These are phyloP conservation scores for Hsuehochloa calcarea DNA, from an alignment of 176 grass and related monocot genomes.

Conservation along the genomic window DNA sequence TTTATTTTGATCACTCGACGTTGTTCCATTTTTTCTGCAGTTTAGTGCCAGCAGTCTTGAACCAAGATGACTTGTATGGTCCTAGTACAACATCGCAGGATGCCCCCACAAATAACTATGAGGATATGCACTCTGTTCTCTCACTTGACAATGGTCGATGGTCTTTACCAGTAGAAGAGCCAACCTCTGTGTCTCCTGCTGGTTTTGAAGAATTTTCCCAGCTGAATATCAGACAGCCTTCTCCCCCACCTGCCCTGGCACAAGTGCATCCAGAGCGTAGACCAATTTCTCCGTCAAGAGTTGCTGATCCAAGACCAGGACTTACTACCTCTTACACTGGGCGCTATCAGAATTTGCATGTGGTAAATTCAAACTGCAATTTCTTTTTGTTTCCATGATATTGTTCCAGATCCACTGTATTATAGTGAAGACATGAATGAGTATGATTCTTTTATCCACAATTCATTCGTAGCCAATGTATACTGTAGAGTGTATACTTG, in stretches of 20 bases:
- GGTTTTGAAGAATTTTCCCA: constrained; percentile 56
- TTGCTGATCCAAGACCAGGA: constrained; percentile 88
- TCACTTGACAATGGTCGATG: constrained; percentile 89
- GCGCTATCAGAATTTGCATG: constrained; percentile 76
- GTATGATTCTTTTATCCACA: constrained; percentile 3
- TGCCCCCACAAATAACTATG: constrained; percentile 42
- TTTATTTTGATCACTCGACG: constrained; percentile 15
- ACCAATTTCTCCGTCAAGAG: constrained; percentile 66
- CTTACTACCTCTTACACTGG: constrained; percentile 47
- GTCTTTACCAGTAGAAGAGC: constrained; percentile 61
- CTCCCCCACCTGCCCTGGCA: constrained; percentile 72
- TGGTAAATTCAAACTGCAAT: constrained; percentile 55
- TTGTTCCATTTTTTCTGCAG: constrained; percentile 34
- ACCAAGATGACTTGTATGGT: constrained; percentile 46
- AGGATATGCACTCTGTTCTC: constrained; percentile 79
- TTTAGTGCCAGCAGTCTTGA: constrained; percentile 61
- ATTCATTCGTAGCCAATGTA: background rate
- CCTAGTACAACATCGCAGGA: constrained; percentile 37
- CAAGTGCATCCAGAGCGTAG: constrained; percentile 56
- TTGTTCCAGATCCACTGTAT: background rate
- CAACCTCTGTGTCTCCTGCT: constrained; percentile 32
- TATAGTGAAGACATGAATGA: constrained; percentile 4
- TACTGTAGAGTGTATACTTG: background rate
- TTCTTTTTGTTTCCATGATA: constrained; percentile 15
- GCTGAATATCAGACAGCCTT: constrained; percentile 80